phyloP scores from a whole-genome alignment of 1,284 basidiomycete species.

The Fomitiporia mediterranea region DNA sequence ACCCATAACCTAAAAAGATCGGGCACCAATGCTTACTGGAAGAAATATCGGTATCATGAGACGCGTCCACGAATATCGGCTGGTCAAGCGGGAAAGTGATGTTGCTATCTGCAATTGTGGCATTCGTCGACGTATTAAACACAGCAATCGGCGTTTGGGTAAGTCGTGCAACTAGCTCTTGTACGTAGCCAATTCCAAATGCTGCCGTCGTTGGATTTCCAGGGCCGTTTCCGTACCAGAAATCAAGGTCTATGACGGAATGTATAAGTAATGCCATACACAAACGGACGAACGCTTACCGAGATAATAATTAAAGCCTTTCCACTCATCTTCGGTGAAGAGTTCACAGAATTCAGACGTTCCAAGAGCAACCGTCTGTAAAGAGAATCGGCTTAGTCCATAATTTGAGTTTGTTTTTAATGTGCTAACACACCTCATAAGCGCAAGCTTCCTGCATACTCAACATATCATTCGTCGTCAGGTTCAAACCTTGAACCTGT shows the following conservation, averaged over 20 bases:
- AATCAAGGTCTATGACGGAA: slow-evolving; percentile 29
- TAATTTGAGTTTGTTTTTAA: no score
- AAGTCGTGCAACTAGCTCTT: slow-evolving; percentile 80
- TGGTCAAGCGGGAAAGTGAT: slow-evolving; percentile 70
- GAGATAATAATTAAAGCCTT: slow-evolving; percentile 59
- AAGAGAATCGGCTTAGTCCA: slow-evolving; percentile 19
- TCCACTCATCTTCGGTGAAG: slow-evolving; percentile 57
- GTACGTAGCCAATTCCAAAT: slow-evolving; percentile 78
- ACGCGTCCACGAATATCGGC: slow-evolving; percentile 72
- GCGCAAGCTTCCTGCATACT: slow-evolving; percentile 51
- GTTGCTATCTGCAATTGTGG: slow-evolving; percentile 61
- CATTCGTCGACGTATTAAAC: slow-evolving; percentile 68
- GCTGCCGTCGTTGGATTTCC: slow-evolving; percentile 46
- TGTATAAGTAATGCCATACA: not conserved
- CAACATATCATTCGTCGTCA: slow-evolving; percentile 51
- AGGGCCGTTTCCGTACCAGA: slow-evolving; percentile 58
- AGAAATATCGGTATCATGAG: slow-evolving; percentile 57
- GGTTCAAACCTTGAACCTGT: slow-evolving; percentile 54
- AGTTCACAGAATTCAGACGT: slow-evolving; percentile 71
- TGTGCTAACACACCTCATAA: slow-evolving; percentile 46
- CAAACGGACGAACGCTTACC: slow-evolving; percentile 41
- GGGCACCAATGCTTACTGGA: slow-evolving; percentile 30
- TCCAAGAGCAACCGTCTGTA: slow-evolving; percentile 59
- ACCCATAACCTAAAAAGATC: not conserved
- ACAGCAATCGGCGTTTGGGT: slow-evolving; percentile 57